Percentiles rank a stretch among this genome's conserved stretches.
Conservation (phyloP, 306 rosid genomes). For the Cucurbita argyrosperma region DNA sequence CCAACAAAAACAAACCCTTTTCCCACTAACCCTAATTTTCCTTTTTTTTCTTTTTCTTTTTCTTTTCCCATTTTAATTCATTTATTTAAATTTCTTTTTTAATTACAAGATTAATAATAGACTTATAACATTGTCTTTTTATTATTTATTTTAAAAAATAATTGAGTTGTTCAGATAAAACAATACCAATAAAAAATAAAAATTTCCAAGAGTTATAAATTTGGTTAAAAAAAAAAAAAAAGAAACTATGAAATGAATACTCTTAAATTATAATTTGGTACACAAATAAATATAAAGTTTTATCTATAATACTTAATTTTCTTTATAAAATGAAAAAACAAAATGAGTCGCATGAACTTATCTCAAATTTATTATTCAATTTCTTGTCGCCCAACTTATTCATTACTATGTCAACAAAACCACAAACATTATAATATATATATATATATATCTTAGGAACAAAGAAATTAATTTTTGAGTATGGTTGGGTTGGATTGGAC, state of each 20-base stretch:
- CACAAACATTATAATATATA: background rate
- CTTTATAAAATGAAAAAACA: too few relatives aligned
- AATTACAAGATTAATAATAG: background rate
- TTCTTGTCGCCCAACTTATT: background rate
- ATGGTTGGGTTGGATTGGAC: too few relatives aligned
- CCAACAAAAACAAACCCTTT: slow-evolving; percentile 2
- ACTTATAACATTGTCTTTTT: background rate
- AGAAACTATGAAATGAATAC: too few relatives aligned
- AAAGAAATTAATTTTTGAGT: too few relatives aligned
- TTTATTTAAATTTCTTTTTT: background rate
- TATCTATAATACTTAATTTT: too few relatives aligned
- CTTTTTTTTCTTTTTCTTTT: background rate
- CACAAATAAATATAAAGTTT: too few relatives aligned
- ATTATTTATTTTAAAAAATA: background rate
- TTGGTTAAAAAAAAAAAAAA: too few relatives aligned
- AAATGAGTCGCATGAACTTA: background rate
- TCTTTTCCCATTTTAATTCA: background rate
- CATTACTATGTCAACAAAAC: background rate
- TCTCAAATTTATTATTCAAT: background rate
- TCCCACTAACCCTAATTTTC: background rate
- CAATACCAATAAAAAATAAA: background rate
- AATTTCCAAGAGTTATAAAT: too few relatives aligned
- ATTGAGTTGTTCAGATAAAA: background rate
- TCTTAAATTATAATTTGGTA: too few relatives aligned
- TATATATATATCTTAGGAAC: too few relatives aligned